Conservation (phyloP, 257 asterid species). For the Gentiana straminea region DNA sequence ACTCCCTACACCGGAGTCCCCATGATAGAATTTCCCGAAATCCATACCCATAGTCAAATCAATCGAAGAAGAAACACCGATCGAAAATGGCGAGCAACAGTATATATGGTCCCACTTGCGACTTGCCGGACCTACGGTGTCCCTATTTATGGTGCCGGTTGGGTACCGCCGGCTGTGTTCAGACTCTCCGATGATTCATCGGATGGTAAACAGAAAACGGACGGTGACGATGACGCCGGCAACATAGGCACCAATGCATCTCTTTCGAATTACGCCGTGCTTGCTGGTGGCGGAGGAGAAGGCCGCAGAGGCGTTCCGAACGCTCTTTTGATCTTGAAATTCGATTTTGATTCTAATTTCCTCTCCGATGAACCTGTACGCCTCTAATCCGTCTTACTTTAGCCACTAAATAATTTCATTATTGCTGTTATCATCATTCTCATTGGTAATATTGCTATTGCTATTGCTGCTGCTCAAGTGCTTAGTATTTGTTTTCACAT, state of each 20-base stretch:
- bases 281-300: constrained; percentile 97
- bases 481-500: not conserved
- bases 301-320: constrained; percentile 80
- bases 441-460: too few species aligned
- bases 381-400: too few species aligned
- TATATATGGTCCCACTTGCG: not conserved
- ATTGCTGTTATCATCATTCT: too few species aligned
- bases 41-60: too few species aligned
- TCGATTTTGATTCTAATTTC: constrained; percentile 36
- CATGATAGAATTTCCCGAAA: too few species aligned
- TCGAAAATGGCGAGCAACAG: too few species aligned
- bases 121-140: constrained; percentile 61
- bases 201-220: constrained; percentile 13
- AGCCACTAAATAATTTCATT: too few species aligned
- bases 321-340: constrained; percentile 49
- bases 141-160: constrained; percentile 82
- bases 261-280: constrained; percentile 31
- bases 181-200: constrained; percentile 10
- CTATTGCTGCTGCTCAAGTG: too few species aligned
- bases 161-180: constrained; percentile 51
- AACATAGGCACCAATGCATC: constrained; percentile 5
- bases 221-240: not conserved
- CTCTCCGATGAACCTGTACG: constrained; percentile 79
- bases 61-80: too few species aligned
- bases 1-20: too few species aligned